These are phyloP conservation scores for Agaricus sinodeliciosus DNA, from an alignment of 768 basidiomycete species.

Conservation along the genomic window DNA sequence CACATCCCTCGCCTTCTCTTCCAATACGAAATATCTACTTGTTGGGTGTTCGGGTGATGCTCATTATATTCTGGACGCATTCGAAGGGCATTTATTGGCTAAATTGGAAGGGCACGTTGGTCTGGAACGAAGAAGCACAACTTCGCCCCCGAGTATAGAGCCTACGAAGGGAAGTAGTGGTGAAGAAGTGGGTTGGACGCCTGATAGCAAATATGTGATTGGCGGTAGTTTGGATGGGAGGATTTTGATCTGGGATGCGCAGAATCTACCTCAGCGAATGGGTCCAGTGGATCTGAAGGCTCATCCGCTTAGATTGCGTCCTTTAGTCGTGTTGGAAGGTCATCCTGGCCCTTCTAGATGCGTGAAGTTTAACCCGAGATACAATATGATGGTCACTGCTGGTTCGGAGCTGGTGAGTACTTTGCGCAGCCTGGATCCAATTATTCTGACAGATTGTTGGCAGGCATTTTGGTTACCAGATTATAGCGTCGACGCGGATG, in stretches of 20 bases:
- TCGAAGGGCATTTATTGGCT: constrained; percentile 74
- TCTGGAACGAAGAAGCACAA: constrained; percentile 62
- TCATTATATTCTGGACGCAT: constrained; percentile 92
- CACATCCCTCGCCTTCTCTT: constrained; percentile 87
- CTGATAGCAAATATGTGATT: constrained; percentile 87
- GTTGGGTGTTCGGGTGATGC: constrained; percentile 90
- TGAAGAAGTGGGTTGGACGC: constrained; percentile 92
- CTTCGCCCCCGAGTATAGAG: constrained; percentile 48
- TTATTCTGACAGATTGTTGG: constrained; percentile 1
- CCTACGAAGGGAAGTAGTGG: constrained; percentile 79
- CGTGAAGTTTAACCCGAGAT: constrained; percentile 85
- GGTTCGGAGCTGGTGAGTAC: constrained; percentile 69
- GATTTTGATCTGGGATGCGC: constrained; percentile 83
- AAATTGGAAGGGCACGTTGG: constrained; percentile 84
- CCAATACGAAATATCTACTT: constrained; percentile 84
- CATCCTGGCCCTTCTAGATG: constrained; percentile 82
- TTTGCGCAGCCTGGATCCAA: neutral
- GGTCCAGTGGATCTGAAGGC: constrained; percentile 51
- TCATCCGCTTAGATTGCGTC: constrained; percentile 38
- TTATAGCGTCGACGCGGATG: constrained; percentile 58
- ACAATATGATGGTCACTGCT: constrained; percentile 82
- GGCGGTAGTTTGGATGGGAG: constrained; percentile 83
- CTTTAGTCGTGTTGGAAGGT: constrained; percentile 53
- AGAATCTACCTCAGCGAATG: constrained; percentile 46
- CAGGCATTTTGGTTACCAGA: constrained; percentile 50